These are phyloP conservation scores for Ascochyta fabae DNA, from an alignment of 2,329 filamentous ascomycete species.

Conservation along the genomic window DNA sequence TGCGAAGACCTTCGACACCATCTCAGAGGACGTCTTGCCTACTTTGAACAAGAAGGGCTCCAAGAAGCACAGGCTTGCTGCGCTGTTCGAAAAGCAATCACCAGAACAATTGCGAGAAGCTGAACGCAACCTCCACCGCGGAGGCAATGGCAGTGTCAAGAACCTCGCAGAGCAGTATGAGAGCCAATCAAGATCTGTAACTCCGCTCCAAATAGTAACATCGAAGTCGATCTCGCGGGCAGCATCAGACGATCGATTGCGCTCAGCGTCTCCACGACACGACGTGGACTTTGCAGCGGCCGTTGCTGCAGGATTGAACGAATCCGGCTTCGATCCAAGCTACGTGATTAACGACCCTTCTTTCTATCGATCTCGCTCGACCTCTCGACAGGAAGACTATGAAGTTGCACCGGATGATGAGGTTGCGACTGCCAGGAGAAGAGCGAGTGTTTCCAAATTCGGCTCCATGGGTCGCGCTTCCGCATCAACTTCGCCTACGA, in stretches of 20 bases:
- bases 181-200: slow-evolving; percentile 29
- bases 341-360: slow-evolving; percentile 53
- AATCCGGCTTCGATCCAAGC: slow-evolving; percentile 55
- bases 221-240: slow-evolving; percentile 23
- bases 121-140: slow-evolving; percentile 22
- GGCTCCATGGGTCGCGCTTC: slow-evolving; percentile 38
- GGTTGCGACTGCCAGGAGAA: slow-evolving; percentile 36
- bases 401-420: slow-evolving; percentile 45
- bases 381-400: slow-evolving; percentile 31
- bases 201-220: slow-evolving; percentile 23
- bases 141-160: slow-evolving; percentile 29
- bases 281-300: slow-evolving; percentile 58
- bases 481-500: slow-evolving; percentile 39
- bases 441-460: slow-evolving; percentile 41
- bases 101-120: slow-evolving; percentile 13
- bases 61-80: slow-evolving; percentile 46
- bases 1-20: slow-evolving; percentile 12
- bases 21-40: slow-evolving; percentile 18
- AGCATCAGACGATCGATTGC: slow-evolving; percentile 22
- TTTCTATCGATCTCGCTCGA: slow-evolving; percentile 37
- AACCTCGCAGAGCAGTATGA: slow-evolving; percentile 34
- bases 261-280: slow-evolving; percentile 34
- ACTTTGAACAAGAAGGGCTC: slow-evolving; percentile 47
- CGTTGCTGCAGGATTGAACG: slow-evolving; percentile 54
- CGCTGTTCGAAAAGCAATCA: slow-evolving; percentile 40